phyloP scores from a whole-genome alignment of 257 asterid genomes.

The Striga asiatica region DNA sequence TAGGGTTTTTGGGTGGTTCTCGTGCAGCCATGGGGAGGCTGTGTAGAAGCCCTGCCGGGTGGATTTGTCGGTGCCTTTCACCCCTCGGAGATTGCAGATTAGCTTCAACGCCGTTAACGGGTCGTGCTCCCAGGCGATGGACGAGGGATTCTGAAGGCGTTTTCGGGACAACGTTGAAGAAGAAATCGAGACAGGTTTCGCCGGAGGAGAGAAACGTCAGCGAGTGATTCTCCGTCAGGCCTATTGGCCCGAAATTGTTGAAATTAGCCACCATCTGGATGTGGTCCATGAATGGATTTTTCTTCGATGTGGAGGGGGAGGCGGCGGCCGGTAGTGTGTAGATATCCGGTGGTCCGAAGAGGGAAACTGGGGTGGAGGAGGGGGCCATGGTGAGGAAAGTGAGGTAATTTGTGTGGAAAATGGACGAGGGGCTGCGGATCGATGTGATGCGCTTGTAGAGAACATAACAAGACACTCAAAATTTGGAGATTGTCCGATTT shows the following conservation, averaged over 20 bases:
- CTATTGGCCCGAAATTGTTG: slow-evolving; percentile 15
- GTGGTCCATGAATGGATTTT: slow-evolving; percentile 19
- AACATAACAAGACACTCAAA: too few species aligned
- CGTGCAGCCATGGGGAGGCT: too few species aligned
- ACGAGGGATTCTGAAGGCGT: slow-evolving; percentile 20
- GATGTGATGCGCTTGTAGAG: too few species aligned
- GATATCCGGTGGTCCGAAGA: slow-evolving; percentile 27
- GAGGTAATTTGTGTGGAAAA: too few species aligned
- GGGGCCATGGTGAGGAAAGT: slow-evolving; percentile 12
- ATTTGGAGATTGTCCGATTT: too few species aligned
- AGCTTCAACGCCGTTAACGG: slow-evolving; percentile 35
- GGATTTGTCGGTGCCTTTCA: slow-evolving; percentile 41
- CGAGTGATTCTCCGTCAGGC: slow-evolving; percentile 34
- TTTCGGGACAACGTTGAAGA: slow-evolving; percentile 50
- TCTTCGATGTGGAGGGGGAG: neutral
- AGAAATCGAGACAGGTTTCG: slow-evolving; percentile 45
- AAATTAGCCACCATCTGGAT: slow-evolving; percentile 18
- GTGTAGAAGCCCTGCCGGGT: slow-evolving; percentile 39
- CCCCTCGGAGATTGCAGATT: slow-evolving; percentile 38
- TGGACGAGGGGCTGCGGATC: too few species aligned
- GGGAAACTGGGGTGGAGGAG: neutral
- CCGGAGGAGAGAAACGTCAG: slow-evolving; percentile 35
- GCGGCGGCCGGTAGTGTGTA: neutral
- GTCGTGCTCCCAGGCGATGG: slow-evolving; percentile 28
- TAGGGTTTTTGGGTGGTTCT: too few species aligned